A percentile compares a stretch with the other conserved stretches of the same genome.
Conservation (phyloP, 163 green algal species). For the Chlamydomonas reinhardtii region DNA sequence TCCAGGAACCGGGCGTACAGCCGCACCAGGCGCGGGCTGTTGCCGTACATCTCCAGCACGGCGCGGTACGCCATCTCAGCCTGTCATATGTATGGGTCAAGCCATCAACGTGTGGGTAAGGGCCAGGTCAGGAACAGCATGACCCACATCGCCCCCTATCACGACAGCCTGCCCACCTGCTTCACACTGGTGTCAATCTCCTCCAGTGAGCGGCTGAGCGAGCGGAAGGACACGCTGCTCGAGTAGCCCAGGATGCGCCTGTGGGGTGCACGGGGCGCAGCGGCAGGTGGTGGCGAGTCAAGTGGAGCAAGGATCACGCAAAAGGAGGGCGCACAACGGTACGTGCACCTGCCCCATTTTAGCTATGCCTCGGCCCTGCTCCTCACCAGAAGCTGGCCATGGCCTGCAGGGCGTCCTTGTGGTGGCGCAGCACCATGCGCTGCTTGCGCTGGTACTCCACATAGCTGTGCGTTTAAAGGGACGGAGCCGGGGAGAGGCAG, state of each 20-base stretch:
- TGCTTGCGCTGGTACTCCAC: constrained; percentile 61
- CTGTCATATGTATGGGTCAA: background rate
- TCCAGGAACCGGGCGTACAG: constrained; percentile 42
- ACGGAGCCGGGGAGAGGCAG: too few species aligned
- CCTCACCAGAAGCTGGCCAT: constrained; percentile 68
- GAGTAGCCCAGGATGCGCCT: constrained; percentile 26
- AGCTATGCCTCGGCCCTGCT: background rate
- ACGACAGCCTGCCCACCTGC: background rate
- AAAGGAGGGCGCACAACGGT: too few species aligned
- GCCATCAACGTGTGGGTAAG: too few species aligned
- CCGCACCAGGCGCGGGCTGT: constrained; percentile 25
- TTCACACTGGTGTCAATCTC: constrained; percentile 24
- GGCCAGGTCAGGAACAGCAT: too few species aligned
- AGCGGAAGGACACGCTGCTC: constrained; percentile 30
- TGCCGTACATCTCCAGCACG: constrained; percentile 41
- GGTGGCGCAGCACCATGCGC: constrained; percentile 47
- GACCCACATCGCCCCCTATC: too few species aligned
- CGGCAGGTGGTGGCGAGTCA: background rate
- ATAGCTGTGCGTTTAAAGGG: constrained; percentile 5
- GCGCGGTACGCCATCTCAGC: constrained; percentile 30
- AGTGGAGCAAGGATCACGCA: too few species aligned
- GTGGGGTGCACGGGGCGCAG: background rate
- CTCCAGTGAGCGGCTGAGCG: constrained; percentile 21
- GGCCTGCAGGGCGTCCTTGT: constrained; percentile 66
- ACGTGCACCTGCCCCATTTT: too few species aligned